A percentile compares a stretch with the other conserved stretches of the same genome.
These are phyloP conservation scores for Populus pruinosa DNA, from an alignment of 345 rosid genomes.

Conservation along the genomic window DNA sequence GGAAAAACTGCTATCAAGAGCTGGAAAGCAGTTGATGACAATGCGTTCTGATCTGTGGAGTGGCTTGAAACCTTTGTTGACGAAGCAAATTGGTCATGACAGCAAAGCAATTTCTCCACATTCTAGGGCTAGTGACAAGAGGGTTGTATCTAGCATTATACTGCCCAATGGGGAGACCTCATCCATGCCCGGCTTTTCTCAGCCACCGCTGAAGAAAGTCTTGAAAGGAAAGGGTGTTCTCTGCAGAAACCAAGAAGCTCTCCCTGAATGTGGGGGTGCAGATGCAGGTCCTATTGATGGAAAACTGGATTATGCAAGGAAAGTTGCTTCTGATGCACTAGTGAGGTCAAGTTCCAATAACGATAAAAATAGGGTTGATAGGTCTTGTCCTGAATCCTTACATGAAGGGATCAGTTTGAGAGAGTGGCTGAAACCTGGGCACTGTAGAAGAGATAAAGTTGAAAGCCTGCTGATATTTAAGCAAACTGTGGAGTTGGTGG, in stretches of 20 bases:
- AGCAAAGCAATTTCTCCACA: conserved; percentile 34
- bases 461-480: conserved; percentile 48
- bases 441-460: conserved; percentile 35
- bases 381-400: conserved; percentile 28
- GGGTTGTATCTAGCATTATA: conserved; percentile 22
- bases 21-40: conserved; percentile 35
- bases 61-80: conserved; percentile 24
- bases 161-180: conserved; percentile 24
- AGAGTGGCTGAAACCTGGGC: conserved; percentile 49
- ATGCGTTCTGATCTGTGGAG: conserved; percentile 32
- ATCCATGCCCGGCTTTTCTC: conserved; percentile 36
- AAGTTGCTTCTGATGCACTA: conserved; percentile 20
- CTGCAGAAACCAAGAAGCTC: conserved; percentile 24
- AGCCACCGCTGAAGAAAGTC: conserved; percentile 33
- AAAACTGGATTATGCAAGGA: conserved; percentile 11
- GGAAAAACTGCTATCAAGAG: conserved; percentile 32
- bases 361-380: conserved; percentile 22
- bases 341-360: conserved; percentile 27
- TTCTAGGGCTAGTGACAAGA: conserved; percentile 34
- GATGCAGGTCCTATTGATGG: conserved; percentile 23
- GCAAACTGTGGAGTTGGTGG: conserved; percentile 68
- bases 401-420: conserved; percentile 49
- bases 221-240: conserved; percentile 48
- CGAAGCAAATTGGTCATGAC: conserved; percentile 33
- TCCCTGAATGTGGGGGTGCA: conserved; percentile 16